Percentiles rank a stretch among this genome's conserved stretches.
phyloP scores from a whole-genome alignment of 495 filamentous ascomycete species.

The Platismatia glauca region DNA sequence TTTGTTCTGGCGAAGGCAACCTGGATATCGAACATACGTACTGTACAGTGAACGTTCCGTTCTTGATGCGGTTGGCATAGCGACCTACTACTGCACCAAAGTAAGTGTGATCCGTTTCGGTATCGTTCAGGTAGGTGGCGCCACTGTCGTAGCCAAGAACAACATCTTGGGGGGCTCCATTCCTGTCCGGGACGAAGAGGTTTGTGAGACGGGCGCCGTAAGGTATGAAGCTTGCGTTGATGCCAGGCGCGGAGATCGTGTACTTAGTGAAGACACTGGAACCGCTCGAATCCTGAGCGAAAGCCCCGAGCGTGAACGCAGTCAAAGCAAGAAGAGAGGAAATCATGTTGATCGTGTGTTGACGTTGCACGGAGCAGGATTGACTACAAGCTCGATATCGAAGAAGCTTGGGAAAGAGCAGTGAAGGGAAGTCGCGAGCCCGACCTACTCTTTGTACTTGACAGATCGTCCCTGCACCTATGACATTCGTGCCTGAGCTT shows the following conservation, averaged over 20 bases:
- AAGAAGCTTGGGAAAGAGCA: not conserved
- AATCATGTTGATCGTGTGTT: not conserved
- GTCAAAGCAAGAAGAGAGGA: not conserved
- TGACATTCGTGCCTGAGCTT: not conserved
- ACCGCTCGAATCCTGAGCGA: constrained; percentile 8
- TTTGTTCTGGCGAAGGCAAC: not conserved
- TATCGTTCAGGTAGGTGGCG: constrained; percentile 56
- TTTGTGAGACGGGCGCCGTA: constrained; percentile 74
- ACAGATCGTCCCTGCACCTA: not conserved
- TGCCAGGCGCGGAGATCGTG: constrained; percentile 61
- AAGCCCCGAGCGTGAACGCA: not conserved
- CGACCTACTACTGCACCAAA: constrained; percentile 70
- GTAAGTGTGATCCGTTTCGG: constrained; percentile 59
- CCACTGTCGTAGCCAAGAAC: constrained; percentile 75
- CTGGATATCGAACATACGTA: not conserved
- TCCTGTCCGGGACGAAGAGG: constrained; percentile 61
- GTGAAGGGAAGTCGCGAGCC: not conserved
- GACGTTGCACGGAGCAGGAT: not conserved
- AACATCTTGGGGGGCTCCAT: constrained; percentile 57
- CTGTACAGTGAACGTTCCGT: constrained; percentile 68
- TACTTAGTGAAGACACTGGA: constrained; percentile 41
- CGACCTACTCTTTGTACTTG: constrained; percentile 4
- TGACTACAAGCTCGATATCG: not conserved
- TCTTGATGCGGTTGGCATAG: constrained; percentile 83
- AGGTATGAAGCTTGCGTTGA: constrained; percentile 64